Conservation (phyloP, 371 early-diverging fungal genomes). For the Neoconidiobolus thromboides region DNA sequence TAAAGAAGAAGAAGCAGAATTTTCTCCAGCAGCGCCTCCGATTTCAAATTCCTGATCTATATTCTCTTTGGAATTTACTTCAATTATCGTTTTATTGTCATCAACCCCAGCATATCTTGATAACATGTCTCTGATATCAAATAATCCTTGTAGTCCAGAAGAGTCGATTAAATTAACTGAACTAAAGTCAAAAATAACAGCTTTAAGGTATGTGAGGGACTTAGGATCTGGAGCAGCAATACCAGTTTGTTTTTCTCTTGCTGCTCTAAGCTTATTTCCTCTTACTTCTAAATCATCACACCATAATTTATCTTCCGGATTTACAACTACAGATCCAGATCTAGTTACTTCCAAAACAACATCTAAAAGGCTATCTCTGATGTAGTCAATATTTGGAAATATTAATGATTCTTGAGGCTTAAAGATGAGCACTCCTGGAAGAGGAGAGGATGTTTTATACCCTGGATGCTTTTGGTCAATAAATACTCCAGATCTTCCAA, state of each 20-base stretch:
- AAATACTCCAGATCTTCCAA: constrained; percentile 10
- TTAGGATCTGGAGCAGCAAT: not conserved
- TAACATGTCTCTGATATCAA: constrained; percentile 31
- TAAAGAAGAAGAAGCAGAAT: not conserved
- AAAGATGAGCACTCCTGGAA: constrained; percentile 36
- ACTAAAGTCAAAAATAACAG: constrained; percentile 61
- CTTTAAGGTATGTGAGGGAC: constrained; percentile 26
- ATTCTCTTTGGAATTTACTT: not conserved
- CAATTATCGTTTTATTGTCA: not conserved
- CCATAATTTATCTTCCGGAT: constrained; percentile 10
- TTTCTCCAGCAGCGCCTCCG: not conserved
- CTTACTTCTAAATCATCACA: constrained; percentile 11
- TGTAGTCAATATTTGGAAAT: constrained; percentile 45
- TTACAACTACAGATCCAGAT: constrained; percentile 5
- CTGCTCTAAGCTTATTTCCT: constrained; percentile 1
- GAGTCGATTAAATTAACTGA: constrained; percentile 60
- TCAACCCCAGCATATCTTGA: constrained; percentile 22
- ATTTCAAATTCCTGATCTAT: not conserved
- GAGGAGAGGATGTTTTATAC: constrained; percentile 12
- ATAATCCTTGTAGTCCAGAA: constrained; percentile 51
- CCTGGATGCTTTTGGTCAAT: constrained; percentile 6
- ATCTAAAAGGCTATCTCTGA: constrained; percentile 15
- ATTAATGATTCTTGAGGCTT: constrained; percentile 40
- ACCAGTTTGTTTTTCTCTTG: not conserved
- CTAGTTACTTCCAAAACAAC: constrained; percentile 9